Percentiles rank a stretch among this genome's conserved stretches.
These are phyloP conservation scores for Cupressus sempervirens DNA, from an alignment of 75 land plant genomes.

Conservation along the genomic window DNA sequence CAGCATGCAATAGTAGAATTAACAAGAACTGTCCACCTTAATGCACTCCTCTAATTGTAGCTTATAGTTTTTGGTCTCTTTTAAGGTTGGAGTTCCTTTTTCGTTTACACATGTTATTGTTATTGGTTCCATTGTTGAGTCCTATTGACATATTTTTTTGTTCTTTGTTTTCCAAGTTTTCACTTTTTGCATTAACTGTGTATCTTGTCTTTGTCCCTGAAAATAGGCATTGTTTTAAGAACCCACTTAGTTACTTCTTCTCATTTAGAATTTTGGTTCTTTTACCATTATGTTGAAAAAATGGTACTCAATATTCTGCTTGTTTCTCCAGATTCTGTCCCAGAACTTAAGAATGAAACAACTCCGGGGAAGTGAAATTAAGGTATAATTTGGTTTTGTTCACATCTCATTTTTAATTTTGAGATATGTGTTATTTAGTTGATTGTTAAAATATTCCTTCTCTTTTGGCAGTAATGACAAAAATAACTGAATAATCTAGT, in stretches of 20 bases:
- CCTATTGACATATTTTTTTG: no score
- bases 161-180: background rate
- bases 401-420: background rate
- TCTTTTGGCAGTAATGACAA: background rate
- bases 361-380: constrained; percentile 88
- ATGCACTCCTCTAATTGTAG: background rate
- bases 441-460: background rate
- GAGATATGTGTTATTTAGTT: background rate
- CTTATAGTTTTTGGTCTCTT: no score
- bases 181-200: background rate
- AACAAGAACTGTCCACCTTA: no score
- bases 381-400: constrained; percentile 38
- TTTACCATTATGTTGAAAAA: constrained; percentile 5
- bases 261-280: background rate
- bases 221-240: background rate
- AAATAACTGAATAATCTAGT: background rate
- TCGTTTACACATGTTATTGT: no score
- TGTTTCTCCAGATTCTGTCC: constrained; percentile 53
- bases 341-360: constrained; percentile 84
- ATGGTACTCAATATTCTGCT: background rate
- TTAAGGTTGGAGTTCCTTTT: no score
- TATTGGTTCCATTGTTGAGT: no score
- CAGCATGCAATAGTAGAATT: no score
- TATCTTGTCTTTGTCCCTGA: background rate
- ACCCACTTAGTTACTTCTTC: background rate